Evolutionary conservation across 495 filamentous ascomycete genomes (phyloP), one percentile per base, ranked within the genome.

Genomic region (Chlorociboria aeruginascens): DNA sequence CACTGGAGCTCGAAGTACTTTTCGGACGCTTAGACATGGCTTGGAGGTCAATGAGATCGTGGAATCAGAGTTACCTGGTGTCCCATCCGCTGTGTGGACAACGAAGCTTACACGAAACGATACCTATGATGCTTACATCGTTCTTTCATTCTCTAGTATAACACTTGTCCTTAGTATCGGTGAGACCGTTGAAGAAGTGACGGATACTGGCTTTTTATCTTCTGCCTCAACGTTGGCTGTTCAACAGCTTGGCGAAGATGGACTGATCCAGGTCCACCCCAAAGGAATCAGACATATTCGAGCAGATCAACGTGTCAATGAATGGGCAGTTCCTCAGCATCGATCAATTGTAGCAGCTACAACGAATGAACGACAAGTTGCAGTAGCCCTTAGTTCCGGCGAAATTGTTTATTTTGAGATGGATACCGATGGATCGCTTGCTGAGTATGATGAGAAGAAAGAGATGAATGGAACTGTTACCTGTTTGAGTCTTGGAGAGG

Each of bases 341-440:
- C 80, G 92, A 4, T 88, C 89, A 1, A 95, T 99, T 53, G 87
- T 95, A 33, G 88, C 93, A n/a, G 90, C 89, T 30, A 82, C 92
- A 4, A 88, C 92, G 8, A 99, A 99, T 56, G 81, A 90, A 50
- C 78, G 85, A 36, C 92, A 99, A 63, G 86, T 97, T 17, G 88
- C 88, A 0, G 81, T 99, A 35, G 92, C 90, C 12, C 67, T 99
- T 32, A 95, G 88, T 57, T 95, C 88, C 11, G 87, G 89, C 9
- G 92, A 99, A 61, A 92, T 99, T 46, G 86, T 92, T 14, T 97
- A 96, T 59, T 99, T 99, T 53, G 93, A 96, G 63, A 86, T 94
- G 82, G 93, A 94, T 60, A 72, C 77, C 2, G 89, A 97, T 66
- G 89, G 88, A 8, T 81, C 81, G 6, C 69, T 99, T 11, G 87